Conservation (phyloP, 2,329 filamentous ascomycete genomes). For the Cryphonectria radicalis region DNA sequence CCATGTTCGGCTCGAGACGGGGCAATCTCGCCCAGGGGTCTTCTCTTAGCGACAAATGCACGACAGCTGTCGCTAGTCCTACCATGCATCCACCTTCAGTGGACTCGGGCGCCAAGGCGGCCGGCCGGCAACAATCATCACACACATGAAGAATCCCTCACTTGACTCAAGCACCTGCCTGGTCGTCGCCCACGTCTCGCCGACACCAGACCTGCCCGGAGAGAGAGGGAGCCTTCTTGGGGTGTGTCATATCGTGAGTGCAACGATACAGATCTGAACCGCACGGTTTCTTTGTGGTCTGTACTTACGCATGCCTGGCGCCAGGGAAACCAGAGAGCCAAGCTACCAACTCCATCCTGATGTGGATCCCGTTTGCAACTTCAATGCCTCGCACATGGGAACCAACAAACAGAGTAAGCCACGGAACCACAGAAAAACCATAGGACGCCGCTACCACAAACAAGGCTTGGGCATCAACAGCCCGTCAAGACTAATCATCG, state of each 20-base stretch:
- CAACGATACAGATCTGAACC: not conserved
- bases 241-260: not conserved
- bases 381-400: slow-evolving; percentile 14
- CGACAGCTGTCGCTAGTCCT: slow-evolving; percentile 2
- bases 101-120: slow-evolving; percentile 14
- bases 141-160: slow-evolving; percentile 27
- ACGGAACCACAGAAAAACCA: not conserved
- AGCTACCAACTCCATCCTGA: not conserved
- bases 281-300: not conserved
- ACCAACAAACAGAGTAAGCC: slow-evolving; percentile 17
- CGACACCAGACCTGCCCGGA: not conserved
- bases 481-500: slow-evolving; percentile 18
- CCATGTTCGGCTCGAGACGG: not conserved
- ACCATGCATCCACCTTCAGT: not conserved
- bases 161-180: slow-evolving; percentile 18
- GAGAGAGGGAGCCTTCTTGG: not conserved
- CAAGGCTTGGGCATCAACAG: slow-evolving; percentile 28
- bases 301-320: not conserved
- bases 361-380: not conserved
- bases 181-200: not conserved
- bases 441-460: slow-evolving; percentile 19
- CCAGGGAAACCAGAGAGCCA: not conserved
- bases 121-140: slow-evolving; percentile 17
- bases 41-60: not conserved
- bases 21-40: not conserved